A percentile compares a stretch with the other conserved stretches of the same genome.
These are phyloP conservation scores for Chrysoporthe deuterocubensis DNA, from an alignment of 2,329 filamentous ascomycete species.

Conservation along the genomic window DNA sequence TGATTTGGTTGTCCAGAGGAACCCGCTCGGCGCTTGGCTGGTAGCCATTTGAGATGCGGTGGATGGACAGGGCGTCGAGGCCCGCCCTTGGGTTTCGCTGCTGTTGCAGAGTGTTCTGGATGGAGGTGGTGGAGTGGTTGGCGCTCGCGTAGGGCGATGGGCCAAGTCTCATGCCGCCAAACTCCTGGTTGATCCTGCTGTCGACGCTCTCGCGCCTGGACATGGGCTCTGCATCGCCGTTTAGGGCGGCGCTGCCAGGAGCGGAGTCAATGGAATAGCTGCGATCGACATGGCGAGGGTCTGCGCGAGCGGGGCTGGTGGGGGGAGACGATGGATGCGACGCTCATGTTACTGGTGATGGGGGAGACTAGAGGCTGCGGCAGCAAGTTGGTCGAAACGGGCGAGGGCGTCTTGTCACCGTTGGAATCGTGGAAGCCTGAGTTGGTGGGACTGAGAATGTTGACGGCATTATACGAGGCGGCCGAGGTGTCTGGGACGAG, in stretches of 20 bases:
- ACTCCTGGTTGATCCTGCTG: constrained; percentile 74
- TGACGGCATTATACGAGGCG: constrained; percentile 47
- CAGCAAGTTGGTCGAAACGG: constrained; percentile 54
- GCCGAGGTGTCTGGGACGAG: constrained; percentile 47
- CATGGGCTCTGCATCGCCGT: constrained; percentile 46
- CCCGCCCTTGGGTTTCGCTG: constrained; percentile 63
- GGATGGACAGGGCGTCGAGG: constrained; percentile 56
- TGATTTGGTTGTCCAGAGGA: constrained; percentile 52
- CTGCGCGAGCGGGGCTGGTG: constrained; percentile 50
- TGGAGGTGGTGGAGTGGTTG: constrained; percentile 76
- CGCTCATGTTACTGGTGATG: constrained; percentile 64
- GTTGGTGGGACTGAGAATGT: constrained; percentile 45
- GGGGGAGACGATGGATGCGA: constrained; percentile 69
- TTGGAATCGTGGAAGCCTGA: constrained; percentile 55
- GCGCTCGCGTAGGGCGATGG: constrained; percentile 76
- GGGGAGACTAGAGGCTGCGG: constrained; percentile 61
- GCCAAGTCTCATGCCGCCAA: constrained; percentile 71
- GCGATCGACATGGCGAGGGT: constrained; percentile 50
- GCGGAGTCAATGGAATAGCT: constrained; percentile 47
- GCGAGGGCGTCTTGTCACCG: constrained; percentile 66
- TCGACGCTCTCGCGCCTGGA: constrained; percentile 79
- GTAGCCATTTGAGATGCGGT: constrained; percentile 68
- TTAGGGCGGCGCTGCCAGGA: constrained; percentile 39
- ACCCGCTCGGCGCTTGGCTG: constrained; percentile 63
- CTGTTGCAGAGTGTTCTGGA: constrained; percentile 71